Conservation (phyloP, 2,329 filamentous ascomycete species). For the Pseudogymnoascus sp. region DNA sequence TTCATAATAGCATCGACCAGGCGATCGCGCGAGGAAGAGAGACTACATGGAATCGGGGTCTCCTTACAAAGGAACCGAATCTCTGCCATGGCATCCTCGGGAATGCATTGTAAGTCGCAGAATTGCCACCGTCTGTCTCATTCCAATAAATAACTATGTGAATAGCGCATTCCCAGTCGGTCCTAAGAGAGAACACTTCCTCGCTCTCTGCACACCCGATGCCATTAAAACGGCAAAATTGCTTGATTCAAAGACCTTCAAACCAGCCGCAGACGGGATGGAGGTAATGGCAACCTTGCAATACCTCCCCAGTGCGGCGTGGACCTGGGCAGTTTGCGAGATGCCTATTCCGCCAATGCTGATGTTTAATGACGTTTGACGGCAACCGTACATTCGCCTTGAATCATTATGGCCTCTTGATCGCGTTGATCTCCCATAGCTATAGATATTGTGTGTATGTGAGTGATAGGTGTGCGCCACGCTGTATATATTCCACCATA, state of each 20-base stretch:
- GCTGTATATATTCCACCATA: neutral
- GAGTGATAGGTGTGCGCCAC: neutral
- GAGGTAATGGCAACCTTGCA: neutral
- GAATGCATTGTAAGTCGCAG: slow-evolving; percentile 40
- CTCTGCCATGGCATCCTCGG: slow-evolving; percentile 57
- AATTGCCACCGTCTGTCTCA: neutral
- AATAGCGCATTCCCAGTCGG: neutral
- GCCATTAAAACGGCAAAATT: neutral
- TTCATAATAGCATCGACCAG: slow-evolving; percentile 43
- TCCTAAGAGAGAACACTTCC: neutral
- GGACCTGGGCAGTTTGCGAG: neutral
- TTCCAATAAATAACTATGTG: neutral
- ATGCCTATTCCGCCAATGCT: neutral
- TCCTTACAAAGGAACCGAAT: slow-evolving; percentile 56
- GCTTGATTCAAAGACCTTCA: neutral
- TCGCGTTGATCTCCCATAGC: neutral
- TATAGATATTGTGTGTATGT: neutral
- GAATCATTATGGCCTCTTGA: neutral
- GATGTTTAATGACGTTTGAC: neutral
- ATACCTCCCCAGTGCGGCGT: neutral
- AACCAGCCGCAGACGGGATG: neutral
- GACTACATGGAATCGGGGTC: slow-evolving; percentile 46
- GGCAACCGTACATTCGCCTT: neutral
- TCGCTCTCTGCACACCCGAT: neutral
- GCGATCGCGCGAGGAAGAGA: slow-evolving; percentile 43